A percentile compares a stretch with the other conserved stretches of the same genome.
Conservation (phyloP, 345 rosid genomes). For the Aethionema arabicum region DNA sequence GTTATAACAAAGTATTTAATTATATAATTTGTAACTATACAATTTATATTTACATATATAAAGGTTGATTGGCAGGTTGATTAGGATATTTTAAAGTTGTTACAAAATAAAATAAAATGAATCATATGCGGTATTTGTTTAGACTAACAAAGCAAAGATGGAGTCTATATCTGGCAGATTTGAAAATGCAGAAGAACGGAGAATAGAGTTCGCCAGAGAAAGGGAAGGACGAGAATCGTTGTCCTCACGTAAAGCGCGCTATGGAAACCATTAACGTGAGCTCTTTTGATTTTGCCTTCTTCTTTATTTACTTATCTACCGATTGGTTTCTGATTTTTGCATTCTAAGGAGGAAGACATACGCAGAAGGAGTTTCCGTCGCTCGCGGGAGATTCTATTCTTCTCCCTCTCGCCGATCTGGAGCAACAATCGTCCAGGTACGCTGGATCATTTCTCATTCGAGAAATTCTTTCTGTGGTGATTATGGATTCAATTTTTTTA, state of each 20-base stretch:
- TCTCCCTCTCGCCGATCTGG: conserved; percentile 20
- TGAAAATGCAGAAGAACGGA: conserved; percentile 6
- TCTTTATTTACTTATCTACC: conserved; percentile 12
- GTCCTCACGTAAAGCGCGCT: conserved; percentile 28
- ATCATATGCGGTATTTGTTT: not conserved
- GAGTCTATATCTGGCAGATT: conserved; percentile 18
- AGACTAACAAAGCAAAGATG: conserved; percentile 8
- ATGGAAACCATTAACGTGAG: conserved; percentile 7
- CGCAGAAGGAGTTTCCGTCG: conserved; percentile 20
- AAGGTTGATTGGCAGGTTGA: too few species aligned
- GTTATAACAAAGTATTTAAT: too few species aligned
- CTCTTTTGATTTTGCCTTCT: not conserved
- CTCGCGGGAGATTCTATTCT: conserved; percentile 10
- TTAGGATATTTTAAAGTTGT: too few species aligned
- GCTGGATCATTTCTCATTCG: not conserved
- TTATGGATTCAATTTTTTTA: not conserved
- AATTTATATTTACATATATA: too few species aligned
- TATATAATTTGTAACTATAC: too few species aligned
- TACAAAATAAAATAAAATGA: not conserved
- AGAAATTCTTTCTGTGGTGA: not conserved
- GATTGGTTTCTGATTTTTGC: not conserved
- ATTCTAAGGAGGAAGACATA: conserved; percentile 9
- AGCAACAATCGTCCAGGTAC: conserved; percentile 17
- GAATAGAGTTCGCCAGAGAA: conserved; percentile 11
- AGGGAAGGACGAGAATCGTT: conserved; percentile 25